Evolutionary conservation across 1,139 yeast genomes (phyloP).

Genomic region (Geotrichum aggregatum): DNA sequence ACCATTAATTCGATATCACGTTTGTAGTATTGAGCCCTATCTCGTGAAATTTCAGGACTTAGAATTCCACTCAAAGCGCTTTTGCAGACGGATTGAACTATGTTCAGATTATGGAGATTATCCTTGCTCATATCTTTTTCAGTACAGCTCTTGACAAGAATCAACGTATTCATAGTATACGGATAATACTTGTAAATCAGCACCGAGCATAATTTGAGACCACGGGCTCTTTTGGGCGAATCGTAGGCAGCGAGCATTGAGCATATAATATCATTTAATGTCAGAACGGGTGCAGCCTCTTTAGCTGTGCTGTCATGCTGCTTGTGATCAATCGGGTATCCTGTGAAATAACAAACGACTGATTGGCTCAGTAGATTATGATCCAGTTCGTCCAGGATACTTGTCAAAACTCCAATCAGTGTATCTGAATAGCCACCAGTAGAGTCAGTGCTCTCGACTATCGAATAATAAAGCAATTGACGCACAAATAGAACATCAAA

Average conservation of each 20-base stretch:
- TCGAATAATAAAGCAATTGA: conserved; percentile 33
- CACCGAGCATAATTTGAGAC: conserved; percentile 29
- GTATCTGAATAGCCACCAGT: conserved; percentile 24
- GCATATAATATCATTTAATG: conserved; percentile 27
- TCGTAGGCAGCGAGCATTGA: conserved; percentile 26
- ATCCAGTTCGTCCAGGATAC: conserved; percentile 31
- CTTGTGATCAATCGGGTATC: conserved; percentile 14
- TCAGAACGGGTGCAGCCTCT: conserved; percentile 23
- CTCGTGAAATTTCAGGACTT: too few relatives aligned
- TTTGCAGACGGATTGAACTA: conserved; percentile 13
- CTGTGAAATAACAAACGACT: conserved; percentile 30
- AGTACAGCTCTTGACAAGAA: conserved; percentile 13
- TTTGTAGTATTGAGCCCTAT: conserved; percentile 3
- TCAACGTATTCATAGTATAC: conserved; percentile 24
- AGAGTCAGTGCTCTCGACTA: conserved; percentile 29
- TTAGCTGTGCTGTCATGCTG: conserved; percentile 11
- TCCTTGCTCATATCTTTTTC: background rate
- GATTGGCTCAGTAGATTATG: conserved; percentile 30
- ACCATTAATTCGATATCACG: conserved; percentile 5
- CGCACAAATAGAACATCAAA: conserved; percentile 33
- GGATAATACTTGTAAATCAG: conserved; percentile 32
- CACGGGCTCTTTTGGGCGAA: conserved; percentile 23
- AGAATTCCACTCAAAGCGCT: background rate
- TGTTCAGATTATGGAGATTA: conserved; percentile 2
- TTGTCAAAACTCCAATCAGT: conserved; percentile 22